A percentile compares a stretch with the other conserved stretches of the same genome.
Conservation (phyloP, 257 asterid genomes). For the Asclepias syriaca region DNA sequence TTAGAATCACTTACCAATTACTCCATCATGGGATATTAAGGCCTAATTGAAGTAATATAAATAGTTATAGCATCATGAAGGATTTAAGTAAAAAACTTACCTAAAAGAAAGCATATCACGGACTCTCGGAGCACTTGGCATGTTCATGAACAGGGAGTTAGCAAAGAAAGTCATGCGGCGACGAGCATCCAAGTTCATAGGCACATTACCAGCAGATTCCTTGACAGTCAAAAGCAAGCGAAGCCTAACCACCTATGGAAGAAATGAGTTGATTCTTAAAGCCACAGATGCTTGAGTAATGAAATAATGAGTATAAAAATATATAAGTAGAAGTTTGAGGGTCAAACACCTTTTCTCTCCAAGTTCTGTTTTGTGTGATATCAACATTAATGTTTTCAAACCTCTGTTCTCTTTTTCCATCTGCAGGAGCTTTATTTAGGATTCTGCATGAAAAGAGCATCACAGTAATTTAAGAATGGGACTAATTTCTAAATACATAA, state of each 20-base stretch:
- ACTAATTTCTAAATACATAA: constrained; percentile 14
- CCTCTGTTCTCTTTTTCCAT: constrained; percentile 60
- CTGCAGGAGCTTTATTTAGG: constrained; percentile 37
- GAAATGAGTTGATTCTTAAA: constrained; percentile 12
- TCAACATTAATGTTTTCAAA: constrained; percentile 59
- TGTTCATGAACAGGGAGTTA: constrained; percentile 89
- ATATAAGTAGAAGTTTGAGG: constrained; percentile 18
- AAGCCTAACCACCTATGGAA: constrained; percentile 79
- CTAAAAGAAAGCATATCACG: constrained; percentile 96
- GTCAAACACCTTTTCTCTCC: constrained; percentile 88
- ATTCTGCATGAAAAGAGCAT: constrained; percentile 40
- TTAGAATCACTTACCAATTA: neutral
- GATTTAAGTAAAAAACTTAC: constrained; percentile 46
- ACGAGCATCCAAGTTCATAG: constrained; percentile 91
- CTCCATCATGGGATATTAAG: neutral
- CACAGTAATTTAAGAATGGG: constrained; percentile 20
- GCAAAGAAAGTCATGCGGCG: constrained; percentile 93
- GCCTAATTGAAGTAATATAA: constrained; percentile 8
- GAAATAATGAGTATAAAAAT: constrained; percentile 1
- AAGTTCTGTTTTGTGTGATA: constrained; percentile 43
- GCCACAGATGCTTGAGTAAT: neutral
- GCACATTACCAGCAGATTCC: constrained; percentile 95
- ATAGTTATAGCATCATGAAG: constrained; percentile 15
- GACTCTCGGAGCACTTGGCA: constrained; percentile 95
- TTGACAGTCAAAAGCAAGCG: constrained; percentile 90